A percentile compares a stretch with the other conserved stretches of the same genome.
phyloP scores from a whole-genome alignment of 805 yeast genomes.

The Zygoascus bituminiphila region DNA sequence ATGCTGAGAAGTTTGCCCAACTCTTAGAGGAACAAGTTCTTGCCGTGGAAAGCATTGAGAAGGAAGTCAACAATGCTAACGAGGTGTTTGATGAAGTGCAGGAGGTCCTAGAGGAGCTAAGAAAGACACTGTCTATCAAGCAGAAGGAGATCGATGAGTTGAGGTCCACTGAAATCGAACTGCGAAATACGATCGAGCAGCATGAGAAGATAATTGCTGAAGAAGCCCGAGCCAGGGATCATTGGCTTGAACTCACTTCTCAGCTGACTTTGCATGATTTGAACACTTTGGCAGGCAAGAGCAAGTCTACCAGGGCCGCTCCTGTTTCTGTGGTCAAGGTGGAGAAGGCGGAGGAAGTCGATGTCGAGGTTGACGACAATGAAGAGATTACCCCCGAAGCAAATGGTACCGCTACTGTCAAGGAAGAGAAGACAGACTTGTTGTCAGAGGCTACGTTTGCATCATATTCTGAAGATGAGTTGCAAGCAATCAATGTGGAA shows the following conservation, averaged over 20 bases:
- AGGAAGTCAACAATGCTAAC: conserved; percentile 12
- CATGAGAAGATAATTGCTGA: conserved; percentile 37
- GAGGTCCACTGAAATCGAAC: conserved; percentile 58
- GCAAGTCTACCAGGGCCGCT: conserved; percentile 1
- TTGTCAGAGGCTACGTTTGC: conserved; percentile 30
- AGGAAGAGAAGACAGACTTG: conserved; percentile 2
- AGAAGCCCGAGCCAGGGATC: conserved; percentile 32
- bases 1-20: conserved; percentile 35
- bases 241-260: conserved; percentile 32
- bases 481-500: conserved; percentile 41
- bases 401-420: conserved; percentile 2
- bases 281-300: conserved; percentile 33
- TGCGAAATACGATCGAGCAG: conserved; percentile 55
- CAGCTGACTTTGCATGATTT: conserved; percentile 48
- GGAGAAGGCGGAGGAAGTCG: conserved; percentile 12
- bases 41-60: conserved; percentile 13
- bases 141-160: conserved; percentile 44
- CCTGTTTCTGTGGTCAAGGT: conserved; percentile 4
- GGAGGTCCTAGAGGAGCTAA: conserved; percentile 27
- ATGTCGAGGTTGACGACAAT: conserved; percentile 6
- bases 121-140: conserved; percentile 35
- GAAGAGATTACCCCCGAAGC: not conserved
- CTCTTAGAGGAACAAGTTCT: conserved; percentile 18
- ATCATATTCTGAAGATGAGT: conserved; percentile 43
- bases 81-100: conserved; percentile 21